Percentiles rank a stretch among this genome's conserved stretches.
phyloP scores from a whole-genome alignment of 2,329 filamentous ascomycete species.

The Colletotrichum musae region DNA sequence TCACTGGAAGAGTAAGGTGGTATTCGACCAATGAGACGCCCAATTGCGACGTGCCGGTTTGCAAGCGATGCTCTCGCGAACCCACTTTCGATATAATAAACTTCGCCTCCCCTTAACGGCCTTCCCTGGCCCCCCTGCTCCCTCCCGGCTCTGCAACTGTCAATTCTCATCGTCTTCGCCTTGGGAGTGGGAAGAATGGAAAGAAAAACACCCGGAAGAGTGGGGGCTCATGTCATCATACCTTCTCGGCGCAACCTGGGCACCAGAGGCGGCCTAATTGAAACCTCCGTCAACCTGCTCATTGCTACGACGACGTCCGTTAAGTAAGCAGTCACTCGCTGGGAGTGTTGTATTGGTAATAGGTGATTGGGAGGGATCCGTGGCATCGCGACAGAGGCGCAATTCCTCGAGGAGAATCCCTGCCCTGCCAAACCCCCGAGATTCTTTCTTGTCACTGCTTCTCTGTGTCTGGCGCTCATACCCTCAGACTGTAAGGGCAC shows the following conservation, averaged over 20 bases:
- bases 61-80: not conserved
- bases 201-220: too few species aligned
- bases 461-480: too few species aligned
- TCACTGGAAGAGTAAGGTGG: slow-evolving; percentile 36
- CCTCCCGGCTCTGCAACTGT: too few species aligned
- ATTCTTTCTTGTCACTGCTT: too few species aligned
- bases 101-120: slow-evolving; percentile 8
- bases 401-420: slow-evolving; percentile 6
- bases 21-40: slow-evolving; percentile 12
- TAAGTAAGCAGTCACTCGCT: too few species aligned
- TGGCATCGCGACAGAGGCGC: too few species aligned
- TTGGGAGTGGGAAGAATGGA: too few species aligned
- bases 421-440: not conserved
- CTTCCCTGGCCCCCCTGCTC: too few species aligned
- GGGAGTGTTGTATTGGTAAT: not conserved
- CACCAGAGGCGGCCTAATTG: slow-evolving; percentile 31
- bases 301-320: too few species aligned
- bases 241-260: slow-evolving; percentile 18
- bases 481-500: not conserved
- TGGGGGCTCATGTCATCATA: not conserved
- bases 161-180: too few species aligned
- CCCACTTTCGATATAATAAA: slow-evolving; percentile 28
- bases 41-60: slow-evolving; percentile 26
- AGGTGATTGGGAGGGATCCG: not conserved
- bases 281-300: slow-evolving; percentile 23